Evolutionary conservation across 2,329 filamentous ascomycete species (phyloP).

Genomic region (Paramyrothecium sp.): DNA sequence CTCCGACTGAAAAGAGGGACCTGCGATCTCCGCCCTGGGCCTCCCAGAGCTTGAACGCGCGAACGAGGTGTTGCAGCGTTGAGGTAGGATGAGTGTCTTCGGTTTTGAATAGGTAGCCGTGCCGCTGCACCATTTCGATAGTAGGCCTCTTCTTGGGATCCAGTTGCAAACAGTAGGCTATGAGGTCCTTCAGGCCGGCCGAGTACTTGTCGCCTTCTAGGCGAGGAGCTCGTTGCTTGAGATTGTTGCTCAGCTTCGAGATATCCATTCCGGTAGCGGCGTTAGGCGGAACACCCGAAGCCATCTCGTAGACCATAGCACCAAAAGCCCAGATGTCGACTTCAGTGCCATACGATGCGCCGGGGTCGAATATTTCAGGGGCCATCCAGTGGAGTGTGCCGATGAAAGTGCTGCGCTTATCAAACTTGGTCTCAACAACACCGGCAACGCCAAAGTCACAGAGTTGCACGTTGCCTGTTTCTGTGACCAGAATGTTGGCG

Average conservation of each 20-base stretch:
- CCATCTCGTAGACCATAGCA: conserved; percentile 78
- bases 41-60: conserved; percentile 75
- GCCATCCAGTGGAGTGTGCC: conserved; percentile 88
- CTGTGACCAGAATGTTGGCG: conserved; percentile 78
- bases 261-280: conserved; percentile 49
- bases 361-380: conserved; percentile 68
- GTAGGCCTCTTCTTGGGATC: conserved; percentile 67
- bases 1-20: conserved; percentile 60
- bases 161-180: conserved; percentile 71
- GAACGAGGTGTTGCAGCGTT: conserved; percentile 63
- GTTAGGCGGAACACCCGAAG: conserved; percentile 73
- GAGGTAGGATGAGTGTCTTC: conserved; percentile 61
- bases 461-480: conserved; percentile 74
- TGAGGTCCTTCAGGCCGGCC: conserved; percentile 63
- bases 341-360: conserved; percentile 66
- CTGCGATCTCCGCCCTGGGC: conserved; percentile 68
- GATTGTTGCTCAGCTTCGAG: conserved; percentile 52
- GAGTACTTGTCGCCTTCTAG: conserved; percentile 74
- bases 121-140: conserved; percentile 67
- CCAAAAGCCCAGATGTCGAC: conserved; percentile 86
- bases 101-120: conserved; percentile 67
- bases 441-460: conserved; percentile 85
- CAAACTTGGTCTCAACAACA: conserved; percentile 70
- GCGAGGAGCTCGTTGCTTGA: conserved; percentile 62
- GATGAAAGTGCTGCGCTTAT: conserved; percentile 78